Evolutionary conservation across 768 basidiomycete genomes (phyloP).

Genomic region (Phaeolepiota aurea): DNA sequence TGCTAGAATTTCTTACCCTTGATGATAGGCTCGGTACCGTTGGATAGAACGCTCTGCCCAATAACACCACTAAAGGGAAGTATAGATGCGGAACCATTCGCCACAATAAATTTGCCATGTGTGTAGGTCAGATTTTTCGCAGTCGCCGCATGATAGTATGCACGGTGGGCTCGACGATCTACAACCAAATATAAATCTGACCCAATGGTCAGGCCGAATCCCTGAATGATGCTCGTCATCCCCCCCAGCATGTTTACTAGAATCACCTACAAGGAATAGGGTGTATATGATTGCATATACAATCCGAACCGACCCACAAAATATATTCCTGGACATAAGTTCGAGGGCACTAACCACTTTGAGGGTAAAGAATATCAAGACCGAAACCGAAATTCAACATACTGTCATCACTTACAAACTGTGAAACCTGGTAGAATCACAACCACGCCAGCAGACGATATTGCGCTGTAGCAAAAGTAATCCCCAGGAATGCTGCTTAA

Average conservation of each 20-base stretch:
- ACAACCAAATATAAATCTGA: slow-evolving; percentile 74
- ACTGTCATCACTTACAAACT: slow-evolving; percentile 44
- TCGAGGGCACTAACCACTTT: slow-evolving; percentile 74
- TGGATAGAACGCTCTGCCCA: slow-evolving; percentile 27
- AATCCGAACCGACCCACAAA: slow-evolving; percentile 76
- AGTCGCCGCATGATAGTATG: slow-evolving; percentile 40
- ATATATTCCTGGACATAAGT: slow-evolving; percentile 71
- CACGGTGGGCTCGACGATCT: slow-evolving; percentile 44
- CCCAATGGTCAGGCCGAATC: slow-evolving; percentile 78
- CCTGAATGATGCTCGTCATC: slow-evolving; percentile 36
- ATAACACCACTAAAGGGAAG: slow-evolving; percentile 33
- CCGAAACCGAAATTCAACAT: not conserved
- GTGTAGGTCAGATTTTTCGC: slow-evolving; percentile 31
- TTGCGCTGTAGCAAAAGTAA: slow-evolving; percentile 83
- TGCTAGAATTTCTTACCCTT: slow-evolving; percentile 30
- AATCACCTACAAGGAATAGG: slow-evolving; percentile 53
- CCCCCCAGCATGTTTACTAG: slow-evolving; percentile 2
- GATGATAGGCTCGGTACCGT: slow-evolving; percentile 35
- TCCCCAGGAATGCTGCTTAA: slow-evolving; percentile 68
- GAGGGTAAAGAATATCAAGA: not conserved
- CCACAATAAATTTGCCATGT: slow-evolving; percentile 46
- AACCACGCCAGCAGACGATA: slow-evolving; percentile 87
- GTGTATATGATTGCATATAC: slow-evolving; percentile 86
- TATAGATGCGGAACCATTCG: slow-evolving; percentile 36
- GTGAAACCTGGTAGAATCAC: slow-evolving; percentile 86